phyloP scores from a whole-genome alignment of 176 grass and related monocot genomes.

The Carex kokanica region DNA sequence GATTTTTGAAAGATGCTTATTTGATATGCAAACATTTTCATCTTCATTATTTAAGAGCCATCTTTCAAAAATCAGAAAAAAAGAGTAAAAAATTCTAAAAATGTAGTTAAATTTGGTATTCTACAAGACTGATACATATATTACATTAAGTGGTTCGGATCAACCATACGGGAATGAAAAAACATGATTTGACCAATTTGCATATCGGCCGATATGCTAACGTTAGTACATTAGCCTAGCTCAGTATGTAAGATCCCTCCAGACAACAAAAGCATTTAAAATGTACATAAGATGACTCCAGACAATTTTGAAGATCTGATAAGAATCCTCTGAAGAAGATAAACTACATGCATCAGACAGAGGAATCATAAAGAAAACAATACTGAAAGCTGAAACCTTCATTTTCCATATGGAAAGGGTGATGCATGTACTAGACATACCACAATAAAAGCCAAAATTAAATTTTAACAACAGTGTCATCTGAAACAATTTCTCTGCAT shows the following conservation, averaged over 20 bases:
- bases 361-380: background rate
- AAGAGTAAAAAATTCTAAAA: too few species aligned
- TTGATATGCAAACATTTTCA: too few species aligned
- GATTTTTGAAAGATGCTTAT: too few species aligned
- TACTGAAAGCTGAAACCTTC: background rate
- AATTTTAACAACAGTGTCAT: background rate
- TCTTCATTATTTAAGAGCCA: too few species aligned
- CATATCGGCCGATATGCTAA: too few species aligned
- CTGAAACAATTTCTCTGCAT: background rate
- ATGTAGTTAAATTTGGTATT: too few species aligned
- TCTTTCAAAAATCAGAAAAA: too few species aligned
- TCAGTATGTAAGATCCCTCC: background rate
- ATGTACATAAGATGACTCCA: background rate
- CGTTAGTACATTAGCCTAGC: too few species aligned
- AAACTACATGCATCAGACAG: background rate
- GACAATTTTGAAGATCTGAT: background rate
- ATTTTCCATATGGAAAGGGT: background rate
- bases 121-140: too few species aligned
- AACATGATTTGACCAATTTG: too few species aligned
- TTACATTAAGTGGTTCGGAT: too few species aligned
- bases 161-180: too few species aligned
- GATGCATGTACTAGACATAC: background rate
- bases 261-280: background rate
- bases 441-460: background rate
- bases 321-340: background rate